Evolutionary conservation across 2,329 filamentous ascomycete species (phyloP).

Genomic region (Colletotrichum filicis): DNA sequence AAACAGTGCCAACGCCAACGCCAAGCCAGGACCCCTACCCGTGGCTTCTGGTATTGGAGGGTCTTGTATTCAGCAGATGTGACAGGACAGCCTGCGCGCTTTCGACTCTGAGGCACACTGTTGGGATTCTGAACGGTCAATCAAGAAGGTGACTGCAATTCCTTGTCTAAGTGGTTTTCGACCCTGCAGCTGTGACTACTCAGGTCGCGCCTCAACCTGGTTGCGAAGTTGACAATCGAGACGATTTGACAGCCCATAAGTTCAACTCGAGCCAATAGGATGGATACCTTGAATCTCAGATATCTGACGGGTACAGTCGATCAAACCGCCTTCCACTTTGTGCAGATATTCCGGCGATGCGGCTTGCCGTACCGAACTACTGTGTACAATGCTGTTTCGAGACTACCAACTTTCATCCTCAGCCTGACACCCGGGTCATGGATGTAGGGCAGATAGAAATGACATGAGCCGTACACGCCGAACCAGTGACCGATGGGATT

Average conservation of each 20-base stretch:
- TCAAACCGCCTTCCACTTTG: slow-evolving; percentile 11
- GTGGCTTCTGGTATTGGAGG: not conserved
- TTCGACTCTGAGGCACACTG: not conserved
- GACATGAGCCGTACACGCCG: not conserved
- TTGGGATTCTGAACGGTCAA: not conserved
- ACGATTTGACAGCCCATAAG: not conserved
- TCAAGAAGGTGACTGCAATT: not conserved
- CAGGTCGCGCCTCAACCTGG: not conserved
- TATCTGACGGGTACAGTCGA: not conserved
- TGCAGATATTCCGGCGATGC: not conserved
- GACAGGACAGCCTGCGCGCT: not conserved
- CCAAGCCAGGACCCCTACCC: not conserved
- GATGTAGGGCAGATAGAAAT: not conserved
- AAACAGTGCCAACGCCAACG: not conserved
- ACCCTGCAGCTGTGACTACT: not conserved
- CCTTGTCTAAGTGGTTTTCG: not conserved
- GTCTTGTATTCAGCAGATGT: not conserved
- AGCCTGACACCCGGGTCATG: too few relatives aligned
- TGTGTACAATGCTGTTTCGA: not conserved
- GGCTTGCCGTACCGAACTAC: not conserved
- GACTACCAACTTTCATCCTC: not conserved
- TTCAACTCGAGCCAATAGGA: not conserved
- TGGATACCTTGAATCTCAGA: not conserved
- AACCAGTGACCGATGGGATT: not conserved
- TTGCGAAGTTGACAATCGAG: not conserved